These are phyloP conservation scores for Fusarium hainanense DNA, from an alignment of 2,329 filamentous ascomycete genomes.

Conservation along the genomic window DNA sequence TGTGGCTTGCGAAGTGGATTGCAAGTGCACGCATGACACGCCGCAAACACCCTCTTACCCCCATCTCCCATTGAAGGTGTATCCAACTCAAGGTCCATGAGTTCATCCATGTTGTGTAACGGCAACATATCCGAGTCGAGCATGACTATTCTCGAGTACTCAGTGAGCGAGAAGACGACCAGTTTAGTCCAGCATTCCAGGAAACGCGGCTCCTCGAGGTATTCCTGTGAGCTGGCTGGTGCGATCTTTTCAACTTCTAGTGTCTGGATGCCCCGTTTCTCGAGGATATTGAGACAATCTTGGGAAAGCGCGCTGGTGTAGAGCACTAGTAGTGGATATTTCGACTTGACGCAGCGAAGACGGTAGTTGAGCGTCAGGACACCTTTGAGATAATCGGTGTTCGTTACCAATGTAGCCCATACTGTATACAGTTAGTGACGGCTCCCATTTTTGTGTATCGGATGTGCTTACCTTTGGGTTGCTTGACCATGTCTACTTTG, in stretches of 20 bases:
- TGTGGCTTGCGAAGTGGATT: conserved; percentile 12
- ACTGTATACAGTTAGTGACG: conserved; percentile 4
- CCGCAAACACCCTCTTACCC: conserved; percentile 20
- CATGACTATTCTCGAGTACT: conserved; percentile 8
- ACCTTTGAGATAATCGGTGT: conserved; percentile 15
- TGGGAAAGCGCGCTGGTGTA: conserved; percentile 2
- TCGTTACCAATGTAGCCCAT: conserved; percentile 28
- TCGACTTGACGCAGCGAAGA: conserved; percentile 9
- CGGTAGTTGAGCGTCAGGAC: conserved; percentile 20
- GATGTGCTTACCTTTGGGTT: neutral
- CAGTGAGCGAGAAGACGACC: neutral
- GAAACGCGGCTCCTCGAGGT: neutral
- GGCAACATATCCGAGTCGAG: conserved; percentile 25
- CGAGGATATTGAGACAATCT: neutral
- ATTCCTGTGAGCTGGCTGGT: neutral
- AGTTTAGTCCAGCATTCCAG: conserved; percentile 9
- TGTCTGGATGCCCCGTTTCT: neutral
- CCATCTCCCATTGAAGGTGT: accelerated
- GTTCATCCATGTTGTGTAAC: conserved; percentile 19
- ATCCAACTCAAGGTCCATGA: conserved; percentile 17
- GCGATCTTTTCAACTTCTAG: neutral
- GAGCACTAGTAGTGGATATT: neutral
- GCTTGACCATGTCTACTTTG: neutral
- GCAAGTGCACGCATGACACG: conserved; percentile 24
- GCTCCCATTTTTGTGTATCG: too few relatives aligned